Conservation (phyloP, 75 land plant genomes). For the Azolla pinnata region DNA sequence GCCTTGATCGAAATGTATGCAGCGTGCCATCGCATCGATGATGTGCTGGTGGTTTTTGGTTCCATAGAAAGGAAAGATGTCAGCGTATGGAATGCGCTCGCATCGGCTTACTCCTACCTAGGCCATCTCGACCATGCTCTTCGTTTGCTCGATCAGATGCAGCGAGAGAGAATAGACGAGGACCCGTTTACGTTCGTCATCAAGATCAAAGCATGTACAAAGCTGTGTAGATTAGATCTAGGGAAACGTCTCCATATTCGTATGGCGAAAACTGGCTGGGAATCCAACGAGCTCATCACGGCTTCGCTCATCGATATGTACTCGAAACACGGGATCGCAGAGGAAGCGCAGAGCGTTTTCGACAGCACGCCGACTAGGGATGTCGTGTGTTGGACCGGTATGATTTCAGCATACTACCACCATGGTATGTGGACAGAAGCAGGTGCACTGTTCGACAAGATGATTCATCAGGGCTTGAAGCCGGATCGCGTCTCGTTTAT, state of each 20-base stretch:
- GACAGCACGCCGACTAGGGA: neutral
- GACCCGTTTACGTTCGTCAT: conserved; percentile 29
- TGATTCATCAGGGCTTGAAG: conserved; percentile 2
- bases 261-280: conserved; percentile 1
- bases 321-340: neutral
- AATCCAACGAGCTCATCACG: neutral
- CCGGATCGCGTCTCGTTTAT: too few relatives aligned
- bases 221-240: neutral
- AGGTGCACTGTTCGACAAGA: neutral
- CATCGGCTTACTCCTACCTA: conserved; percentile 32
- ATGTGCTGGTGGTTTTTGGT: conserved; percentile 38
- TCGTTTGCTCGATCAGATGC: conserved; percentile 42
- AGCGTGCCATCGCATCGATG: conserved; percentile 44
- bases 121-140: conserved; percentile 41
- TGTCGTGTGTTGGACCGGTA: neutral
- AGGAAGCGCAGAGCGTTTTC: conserved; percentile 5
- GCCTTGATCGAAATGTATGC: conserved; percentile 30
- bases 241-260: conserved; percentile 6
- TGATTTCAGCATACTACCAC: conserved; percentile 2
- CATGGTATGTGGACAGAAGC: conserved; percentile 1
- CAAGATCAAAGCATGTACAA: conserved; percentile 5
- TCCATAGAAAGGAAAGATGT: conserved; percentile 30
- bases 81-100: conserved; percentile 57
- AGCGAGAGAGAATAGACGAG: conserved; percentile 30
- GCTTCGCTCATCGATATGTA: conserved; percentile 3